Evolutionary conservation across 2,329 filamentous ascomycete species (phyloP).

Genomic region (Alternaria alternata): DNA sequence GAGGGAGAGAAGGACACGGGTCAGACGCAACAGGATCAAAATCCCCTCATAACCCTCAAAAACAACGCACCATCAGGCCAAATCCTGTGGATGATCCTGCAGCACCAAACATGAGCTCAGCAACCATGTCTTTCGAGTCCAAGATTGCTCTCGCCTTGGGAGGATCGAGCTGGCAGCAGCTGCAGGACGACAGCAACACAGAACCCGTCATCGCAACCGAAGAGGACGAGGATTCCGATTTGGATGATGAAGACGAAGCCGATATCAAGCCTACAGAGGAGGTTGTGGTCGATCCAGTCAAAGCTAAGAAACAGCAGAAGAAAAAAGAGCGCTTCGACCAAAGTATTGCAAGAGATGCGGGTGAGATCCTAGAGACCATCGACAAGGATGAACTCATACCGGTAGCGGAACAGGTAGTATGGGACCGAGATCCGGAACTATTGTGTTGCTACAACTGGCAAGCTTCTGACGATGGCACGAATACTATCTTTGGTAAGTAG

Average conservation of each 20-base stretch:
- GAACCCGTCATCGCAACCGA: not conserved
- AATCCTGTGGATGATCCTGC: not conserved
- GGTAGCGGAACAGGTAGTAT: slow-evolving; percentile 23
- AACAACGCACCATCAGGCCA: not conserved
- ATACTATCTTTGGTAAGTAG: slow-evolving; percentile 36
- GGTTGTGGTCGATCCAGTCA: slow-evolving; percentile 6
- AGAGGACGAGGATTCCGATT: not conserved
- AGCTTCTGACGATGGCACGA: slow-evolving; percentile 27
- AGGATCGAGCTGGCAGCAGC: slow-evolving; percentile 23
- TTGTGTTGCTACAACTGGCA: slow-evolving; percentile 44
- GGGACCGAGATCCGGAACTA: slow-evolving; percentile 37
- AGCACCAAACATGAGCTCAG: slow-evolving; percentile 5
- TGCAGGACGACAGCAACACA: slow-evolving; percentile 8
- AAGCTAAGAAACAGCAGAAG: slow-evolving; percentile 22
- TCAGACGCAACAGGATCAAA: not conserved
- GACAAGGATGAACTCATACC: slow-evolving; percentile 19
- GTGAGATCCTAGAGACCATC: slow-evolving; percentile 27
- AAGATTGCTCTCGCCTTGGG: slow-evolving; percentile 23
- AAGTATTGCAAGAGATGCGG: slow-evolving; percentile 24
- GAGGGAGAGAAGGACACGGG: not conserved
- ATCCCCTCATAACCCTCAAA: not conserved
- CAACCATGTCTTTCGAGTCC: slow-evolving; percentile 20
- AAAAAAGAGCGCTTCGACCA: slow-evolving; percentile 24
- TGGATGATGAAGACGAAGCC: not conserved
- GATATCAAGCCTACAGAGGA: not conserved